Percentiles rank a stretch among this genome's conserved stretches.
Evolutionary conservation across 768 basidiomycete genomes (phyloP).

Genomic region (Psilocybe cubensis): DNA sequence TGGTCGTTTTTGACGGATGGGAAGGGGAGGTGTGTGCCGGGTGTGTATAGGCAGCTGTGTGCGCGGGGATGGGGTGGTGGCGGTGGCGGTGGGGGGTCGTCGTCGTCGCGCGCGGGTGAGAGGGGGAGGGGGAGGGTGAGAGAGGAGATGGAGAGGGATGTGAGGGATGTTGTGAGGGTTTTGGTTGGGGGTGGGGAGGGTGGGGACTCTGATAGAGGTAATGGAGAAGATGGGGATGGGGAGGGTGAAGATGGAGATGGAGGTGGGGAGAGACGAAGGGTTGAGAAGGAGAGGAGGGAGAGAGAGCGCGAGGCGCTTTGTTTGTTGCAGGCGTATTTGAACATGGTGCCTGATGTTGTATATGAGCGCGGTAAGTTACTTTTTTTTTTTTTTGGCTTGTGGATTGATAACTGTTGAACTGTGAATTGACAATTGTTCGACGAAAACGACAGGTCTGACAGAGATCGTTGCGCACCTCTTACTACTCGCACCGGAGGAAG

Average conservation of each 20-base stretch:
- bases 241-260: neutral
- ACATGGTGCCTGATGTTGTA: constrained; percentile 83
- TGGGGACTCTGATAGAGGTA: neutral
- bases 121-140: constrained; percentile 54
- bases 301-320: constrained; percentile 39
- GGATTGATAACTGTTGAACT: neutral
- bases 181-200: neutral
- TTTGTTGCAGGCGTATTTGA: constrained; percentile 72
- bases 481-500: constrained; percentile 80
- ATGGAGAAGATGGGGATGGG: neutral
- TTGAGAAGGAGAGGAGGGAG: neutral
- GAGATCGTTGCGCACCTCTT: constrained; percentile 74
- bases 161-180: constrained; percentile 34
- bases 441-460: constrained; percentile 54
- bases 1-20: constrained; percentile 84
- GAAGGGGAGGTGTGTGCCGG: constrained; percentile 68
- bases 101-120: neutral
- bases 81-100: too few species aligned
- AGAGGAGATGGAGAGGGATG: constrained; percentile 63
- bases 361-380: constrained; percentile 60
- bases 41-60: constrained; percentile 68
- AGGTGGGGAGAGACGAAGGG: neutral
- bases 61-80: constrained; percentile 28
- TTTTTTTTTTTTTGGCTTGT: neutral
- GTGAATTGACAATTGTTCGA: neutral